Conservation (phyloP, 2,329 filamentous ascomycete genomes). For the Penicillium sp. region DNA sequence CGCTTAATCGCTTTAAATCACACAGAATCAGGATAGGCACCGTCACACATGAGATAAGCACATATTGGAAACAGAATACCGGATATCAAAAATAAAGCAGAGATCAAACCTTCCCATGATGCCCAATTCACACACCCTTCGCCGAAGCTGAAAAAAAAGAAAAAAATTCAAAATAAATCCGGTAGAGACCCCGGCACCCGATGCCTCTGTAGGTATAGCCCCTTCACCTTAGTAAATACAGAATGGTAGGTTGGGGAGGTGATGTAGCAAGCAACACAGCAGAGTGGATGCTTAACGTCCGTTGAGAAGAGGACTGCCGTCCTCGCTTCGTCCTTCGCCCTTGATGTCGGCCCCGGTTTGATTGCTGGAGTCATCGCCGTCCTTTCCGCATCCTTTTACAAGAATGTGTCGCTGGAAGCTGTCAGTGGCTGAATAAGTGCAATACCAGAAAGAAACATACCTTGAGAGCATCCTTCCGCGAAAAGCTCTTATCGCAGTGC, state of each 20-base stretch:
- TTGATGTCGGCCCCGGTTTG: slow-evolving; percentile 15
- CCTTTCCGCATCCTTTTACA: slow-evolving; percentile 68
- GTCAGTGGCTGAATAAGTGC: too few relatives aligned
- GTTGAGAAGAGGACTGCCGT: slow-evolving; percentile 23
- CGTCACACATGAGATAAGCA: slow-evolving; percentile 28
- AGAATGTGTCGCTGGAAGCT: slow-evolving; percentile 62
- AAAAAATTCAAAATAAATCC: slow-evolving; percentile 10
- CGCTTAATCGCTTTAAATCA: slow-evolving; percentile 25
- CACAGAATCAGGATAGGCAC: slow-evolving; percentile 19
- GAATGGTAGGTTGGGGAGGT: slow-evolving; percentile 1
- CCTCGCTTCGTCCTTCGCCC: slow-evolving; percentile 23
- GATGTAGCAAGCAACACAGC: neutral
- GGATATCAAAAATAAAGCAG: slow-evolving; percentile 5
- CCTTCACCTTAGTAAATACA: slow-evolving; percentile 13
- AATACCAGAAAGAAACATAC: slow-evolving; percentile 54
- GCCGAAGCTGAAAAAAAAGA: slow-evolving; percentile 12
- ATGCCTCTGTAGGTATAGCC: slow-evolving; percentile 18
- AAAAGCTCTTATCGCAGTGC: slow-evolving; percentile 95
- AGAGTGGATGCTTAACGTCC: slow-evolving; percentile 15
- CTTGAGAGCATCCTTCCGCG: slow-evolving; percentile 94
- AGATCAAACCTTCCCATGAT: slow-evolving; percentile 19
- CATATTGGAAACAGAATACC: slow-evolving; percentile 14
- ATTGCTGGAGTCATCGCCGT: slow-evolving; percentile 20
- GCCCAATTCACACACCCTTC: slow-evolving; percentile 20
- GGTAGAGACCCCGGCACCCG: slow-evolving; percentile 15